These are phyloP conservation scores for Suillus lakei DNA, from an alignment of 768 basidiomycete genomes.

Conservation along the genomic window DNA sequence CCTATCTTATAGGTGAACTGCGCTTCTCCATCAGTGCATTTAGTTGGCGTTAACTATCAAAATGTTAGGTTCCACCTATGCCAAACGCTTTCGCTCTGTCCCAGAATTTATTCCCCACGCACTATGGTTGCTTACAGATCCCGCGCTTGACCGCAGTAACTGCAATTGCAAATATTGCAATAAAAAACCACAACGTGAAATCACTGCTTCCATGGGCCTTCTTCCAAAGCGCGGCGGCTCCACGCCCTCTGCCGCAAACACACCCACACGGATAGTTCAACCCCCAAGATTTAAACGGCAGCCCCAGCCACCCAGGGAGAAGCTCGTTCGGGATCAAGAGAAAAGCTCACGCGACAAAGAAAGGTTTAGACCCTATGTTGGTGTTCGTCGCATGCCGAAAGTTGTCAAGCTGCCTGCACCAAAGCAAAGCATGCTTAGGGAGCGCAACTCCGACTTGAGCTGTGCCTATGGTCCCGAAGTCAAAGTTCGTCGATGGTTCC, in stretches of 20 bases:
- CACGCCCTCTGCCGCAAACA: slow-evolving; percentile 30
- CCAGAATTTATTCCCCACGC: slow-evolving; percentile 88
- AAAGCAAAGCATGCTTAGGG: slow-evolving; percentile 56
- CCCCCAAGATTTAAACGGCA: slow-evolving; percentile 25
- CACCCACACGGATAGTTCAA: slow-evolving; percentile 20
- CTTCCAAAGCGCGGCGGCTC: slow-evolving; percentile 33
- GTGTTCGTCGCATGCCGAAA: slow-evolving; percentile 43
- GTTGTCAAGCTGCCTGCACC: slow-evolving; percentile 42
- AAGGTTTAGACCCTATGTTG: slow-evolving; percentile 43
- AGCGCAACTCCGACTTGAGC: slow-evolving; percentile 68
- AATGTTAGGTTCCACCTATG: slow-evolving; percentile 43
- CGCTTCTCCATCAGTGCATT: slow-evolving; percentile 3
- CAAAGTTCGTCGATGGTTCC: slow-evolving; percentile 61
- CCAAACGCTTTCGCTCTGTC: slow-evolving; percentile 73
- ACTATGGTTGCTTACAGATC: slow-evolving; percentile 72
- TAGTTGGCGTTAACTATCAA: background rate
- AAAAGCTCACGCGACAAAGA: slow-evolving; percentile 14
- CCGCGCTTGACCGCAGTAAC: slow-evolving; percentile 46
- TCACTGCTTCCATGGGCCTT: slow-evolving; percentile 65
- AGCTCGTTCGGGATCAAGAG: slow-evolving; percentile 14
- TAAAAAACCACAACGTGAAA: slow-evolving; percentile 69
- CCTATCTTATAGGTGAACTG: slow-evolving; percentile 73
- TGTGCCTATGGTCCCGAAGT: slow-evolving; percentile 54
- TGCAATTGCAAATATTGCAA: slow-evolving; percentile 83
- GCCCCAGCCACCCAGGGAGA: background rate